These are phyloP conservation scores for Trichosporon sp. DNA, from an alignment of 1,284 basidiomycete species.

Conservation along the genomic window DNA sequence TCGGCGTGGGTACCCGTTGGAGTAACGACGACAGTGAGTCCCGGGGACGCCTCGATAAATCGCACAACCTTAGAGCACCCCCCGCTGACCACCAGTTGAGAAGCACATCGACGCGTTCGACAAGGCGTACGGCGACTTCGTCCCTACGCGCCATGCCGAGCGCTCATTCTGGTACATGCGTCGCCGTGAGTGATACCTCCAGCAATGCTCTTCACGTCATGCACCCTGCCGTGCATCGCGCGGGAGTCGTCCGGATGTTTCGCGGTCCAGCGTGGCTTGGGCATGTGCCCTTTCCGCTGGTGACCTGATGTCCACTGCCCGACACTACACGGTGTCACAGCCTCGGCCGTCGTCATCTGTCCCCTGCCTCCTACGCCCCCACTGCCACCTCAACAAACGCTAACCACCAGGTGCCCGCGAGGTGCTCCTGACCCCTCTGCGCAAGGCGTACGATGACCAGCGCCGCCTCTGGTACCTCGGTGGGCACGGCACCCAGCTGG, in stretches of 20 bases:
- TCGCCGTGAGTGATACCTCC: background rate
- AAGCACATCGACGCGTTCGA: background rate
- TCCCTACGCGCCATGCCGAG: background rate
- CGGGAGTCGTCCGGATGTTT: background rate
- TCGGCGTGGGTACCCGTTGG: background rate
- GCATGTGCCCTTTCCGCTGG: background rate
- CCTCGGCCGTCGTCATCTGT: background rate
- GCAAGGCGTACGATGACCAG: background rate
- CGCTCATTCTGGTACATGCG: background rate
- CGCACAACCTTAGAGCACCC: background rate
- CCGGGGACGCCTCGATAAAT: background rate
- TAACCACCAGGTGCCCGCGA: conserved; percentile 3
- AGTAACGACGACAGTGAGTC: background rate
- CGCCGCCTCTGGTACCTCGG: background rate
- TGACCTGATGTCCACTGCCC: background rate
- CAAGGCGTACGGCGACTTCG: background rate
- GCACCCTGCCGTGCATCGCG: background rate
- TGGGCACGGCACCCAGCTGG: background rate
- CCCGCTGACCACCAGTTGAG: background rate
- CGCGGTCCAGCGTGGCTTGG: background rate
- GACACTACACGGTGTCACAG: background rate
- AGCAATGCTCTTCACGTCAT: background rate
- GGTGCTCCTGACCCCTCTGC: background rate
- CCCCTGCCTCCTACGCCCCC: too few relatives aligned
- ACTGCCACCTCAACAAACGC: background rate